Percentiles rank a stretch among this genome's conserved stretches.
Conservation (phyloP, 805 yeast genomes). For the Ogataea ganodermae region DNA sequence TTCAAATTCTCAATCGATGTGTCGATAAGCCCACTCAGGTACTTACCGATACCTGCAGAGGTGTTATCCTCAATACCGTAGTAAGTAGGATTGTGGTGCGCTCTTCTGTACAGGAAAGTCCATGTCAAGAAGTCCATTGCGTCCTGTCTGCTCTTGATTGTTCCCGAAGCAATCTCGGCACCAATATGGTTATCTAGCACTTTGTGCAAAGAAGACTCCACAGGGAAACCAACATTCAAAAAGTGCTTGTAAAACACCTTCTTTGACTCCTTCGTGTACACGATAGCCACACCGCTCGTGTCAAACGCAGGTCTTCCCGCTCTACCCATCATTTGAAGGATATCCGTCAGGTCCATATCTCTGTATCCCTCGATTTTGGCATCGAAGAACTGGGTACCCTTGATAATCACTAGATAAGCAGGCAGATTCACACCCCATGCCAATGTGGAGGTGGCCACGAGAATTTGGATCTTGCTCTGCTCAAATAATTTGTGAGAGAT, state of each 20-base stretch:
- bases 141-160: constrained; percentile 62
- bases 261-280: constrained; percentile 73
- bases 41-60: constrained; percentile 56
- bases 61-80: constrained; percentile 68
- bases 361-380: constrained; percentile 66
- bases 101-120: constrained; percentile 74
- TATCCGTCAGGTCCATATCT: constrained; percentile 83
- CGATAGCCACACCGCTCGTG: constrained; percentile 75
- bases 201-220: constrained; percentile 76
- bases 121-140: constrained; percentile 76
- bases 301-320: constrained; percentile 85
- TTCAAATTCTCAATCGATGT: constrained; percentile 62
- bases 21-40: constrained; percentile 68
- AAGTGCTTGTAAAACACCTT: constrained; percentile 78
- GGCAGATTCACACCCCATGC: constrained; percentile 90
- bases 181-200: constrained; percentile 79
- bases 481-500: constrained; percentile 72
- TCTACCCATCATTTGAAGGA: constrained; percentile 82
- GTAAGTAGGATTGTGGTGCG: constrained; percentile 76
- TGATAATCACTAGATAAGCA: constrained; percentile 75
- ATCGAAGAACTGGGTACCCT: constrained; percentile 72
- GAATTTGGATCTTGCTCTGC: constrained; percentile 64
- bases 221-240: constrained; percentile 78
- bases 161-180: constrained; percentile 75
- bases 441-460: constrained; percentile 78